phyloP scores from a whole-genome alignment of 768 basidiomycete genomes.

The Leucogyrophana mollusca region DNA sequence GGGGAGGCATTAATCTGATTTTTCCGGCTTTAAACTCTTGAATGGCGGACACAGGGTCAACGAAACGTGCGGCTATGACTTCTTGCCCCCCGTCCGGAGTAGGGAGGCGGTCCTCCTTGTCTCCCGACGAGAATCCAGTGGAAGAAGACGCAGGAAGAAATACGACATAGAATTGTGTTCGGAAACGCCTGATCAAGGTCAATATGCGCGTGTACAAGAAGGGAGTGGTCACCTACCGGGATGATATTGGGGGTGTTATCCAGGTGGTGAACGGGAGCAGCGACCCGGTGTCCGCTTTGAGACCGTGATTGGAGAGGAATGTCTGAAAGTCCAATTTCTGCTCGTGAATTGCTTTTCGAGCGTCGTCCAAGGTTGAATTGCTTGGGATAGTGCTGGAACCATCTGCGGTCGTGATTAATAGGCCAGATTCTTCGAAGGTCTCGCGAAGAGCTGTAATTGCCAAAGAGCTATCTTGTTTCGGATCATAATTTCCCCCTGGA shows the following conservation, averaged over 20 bases:
- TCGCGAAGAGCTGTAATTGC: slow-evolving; percentile 69
- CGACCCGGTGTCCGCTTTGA: slow-evolving; percentile 43
- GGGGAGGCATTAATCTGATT: slow-evolving; percentile 70
- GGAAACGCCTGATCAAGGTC: slow-evolving; percentile 55
- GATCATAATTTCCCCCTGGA: slow-evolving; percentile 71
- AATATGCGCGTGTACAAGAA: slow-evolving; percentile 3
- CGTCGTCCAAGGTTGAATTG: slow-evolving; percentile 46
- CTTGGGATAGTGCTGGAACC: slow-evolving; percentile 18
- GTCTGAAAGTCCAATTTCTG: slow-evolving; percentile 47
- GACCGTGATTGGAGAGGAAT: slow-evolving; percentile 47
- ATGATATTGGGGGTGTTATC: slow-evolving; percentile 60
- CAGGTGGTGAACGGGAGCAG: slow-evolving; percentile 74
- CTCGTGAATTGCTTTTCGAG: slow-evolving; percentile 55
- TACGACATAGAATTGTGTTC: slow-evolving; percentile 66
- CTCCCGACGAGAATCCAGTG: slow-evolving; percentile 51
- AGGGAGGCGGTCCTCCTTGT: slow-evolving; percentile 56
- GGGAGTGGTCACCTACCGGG: slow-evolving; percentile 37
- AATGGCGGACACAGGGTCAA: slow-evolving; percentile 54
- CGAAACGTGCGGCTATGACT: slow-evolving; percentile 66
- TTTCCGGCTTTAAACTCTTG: slow-evolving; percentile 47
- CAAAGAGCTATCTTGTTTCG: slow-evolving; percentile 55
- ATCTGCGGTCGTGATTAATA: slow-evolving; percentile 52
- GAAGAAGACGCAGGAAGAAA: slow-evolving; percentile 50
- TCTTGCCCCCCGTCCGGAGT: slow-evolving; percentile 71
- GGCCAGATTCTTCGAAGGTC: slow-evolving; percentile 75